Conservation (phyloP, 2,329 filamentous ascomycete genomes). For the Phymatotrichopsis omnivora region DNA sequence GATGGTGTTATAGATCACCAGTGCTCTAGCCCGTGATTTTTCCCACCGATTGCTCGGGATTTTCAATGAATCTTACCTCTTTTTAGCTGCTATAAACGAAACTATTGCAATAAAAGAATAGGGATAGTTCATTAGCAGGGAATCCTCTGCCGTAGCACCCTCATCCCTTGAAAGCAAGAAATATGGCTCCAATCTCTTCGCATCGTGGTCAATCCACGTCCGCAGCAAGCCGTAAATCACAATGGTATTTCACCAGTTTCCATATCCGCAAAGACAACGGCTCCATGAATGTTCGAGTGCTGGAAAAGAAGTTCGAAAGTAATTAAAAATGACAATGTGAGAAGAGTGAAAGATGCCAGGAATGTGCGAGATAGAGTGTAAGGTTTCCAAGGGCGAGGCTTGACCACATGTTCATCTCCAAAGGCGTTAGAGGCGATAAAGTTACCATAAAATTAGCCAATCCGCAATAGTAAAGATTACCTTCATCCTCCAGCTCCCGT, state of each 20-base stretch:
- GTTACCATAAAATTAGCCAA: no score
- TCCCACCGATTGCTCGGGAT: neutral
- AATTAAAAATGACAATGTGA: slow-evolving; percentile 2
- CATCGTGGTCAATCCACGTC: slow-evolving; percentile 10
- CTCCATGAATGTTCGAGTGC: neutral
- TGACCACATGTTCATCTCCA: no score
- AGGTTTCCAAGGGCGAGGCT: slow-evolving; percentile 15
- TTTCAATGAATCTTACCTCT: no score
- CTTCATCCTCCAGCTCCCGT: no score
- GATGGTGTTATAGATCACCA: no score
- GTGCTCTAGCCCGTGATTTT: neutral
- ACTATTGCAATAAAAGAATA: slow-evolving; percentile 4
- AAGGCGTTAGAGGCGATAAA: no score
- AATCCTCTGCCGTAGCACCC: slow-evolving; percentile 13
- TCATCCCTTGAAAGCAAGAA: slow-evolving; percentile 13
- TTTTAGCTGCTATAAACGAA: slow-evolving; percentile 7
- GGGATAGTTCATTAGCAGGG: slow-evolving; percentile 11
- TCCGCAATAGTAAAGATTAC: no score
- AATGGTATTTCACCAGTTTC: no score
- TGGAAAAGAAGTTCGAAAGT: neutral
- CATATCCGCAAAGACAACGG: slow-evolving; percentile 2
- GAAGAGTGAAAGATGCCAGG: slow-evolving; percentile 6
- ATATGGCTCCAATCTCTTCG: slow-evolving; percentile 19
- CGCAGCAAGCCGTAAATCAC: slow-evolving; percentile 8
- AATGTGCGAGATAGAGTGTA: slow-evolving; percentile 2